phyloP scores from a whole-genome alignment of 108 stramenopile genomes.

The Fistulifera pelliculosa region DNA sequence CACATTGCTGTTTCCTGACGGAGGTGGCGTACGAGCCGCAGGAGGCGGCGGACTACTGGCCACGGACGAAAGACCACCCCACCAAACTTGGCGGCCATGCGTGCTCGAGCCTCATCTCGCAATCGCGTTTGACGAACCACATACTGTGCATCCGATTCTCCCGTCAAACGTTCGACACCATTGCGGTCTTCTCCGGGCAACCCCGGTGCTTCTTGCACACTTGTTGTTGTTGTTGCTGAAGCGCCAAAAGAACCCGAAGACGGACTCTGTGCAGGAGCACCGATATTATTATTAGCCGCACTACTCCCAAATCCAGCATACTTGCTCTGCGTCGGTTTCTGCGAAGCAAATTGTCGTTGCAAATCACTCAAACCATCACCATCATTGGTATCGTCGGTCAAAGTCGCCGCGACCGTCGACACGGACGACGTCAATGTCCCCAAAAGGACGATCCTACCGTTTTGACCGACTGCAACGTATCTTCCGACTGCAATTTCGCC shows the following conservation, averaged over 20 bases:
- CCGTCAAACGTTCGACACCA: constrained; percentile 77
- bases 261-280: neutral
- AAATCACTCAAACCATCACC: constrained; percentile 59
- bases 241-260: too few relatives aligned
- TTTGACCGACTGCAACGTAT: constrained; percentile 17
- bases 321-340: constrained; percentile 51
- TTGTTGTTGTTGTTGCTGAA: too few relatives aligned
- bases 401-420: constrained; percentile 35
- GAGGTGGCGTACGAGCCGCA: neutral
- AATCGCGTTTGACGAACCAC: constrained; percentile 80
- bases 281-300: neutral
- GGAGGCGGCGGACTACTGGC: constrained; percentile 1
- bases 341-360: constrained; percentile 58
- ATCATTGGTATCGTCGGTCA: constrained; percentile 52
- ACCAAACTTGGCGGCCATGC: constrained; percentile 86
- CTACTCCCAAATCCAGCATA: constrained; percentile 74
- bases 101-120: constrained; percentile 72
- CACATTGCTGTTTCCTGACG: constrained; percentile 7
- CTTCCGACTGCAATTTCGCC: constrained; percentile 22
- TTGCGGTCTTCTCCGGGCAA: constrained; percentile 77
- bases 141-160: constrained; percentile 88
- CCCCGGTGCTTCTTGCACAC: constrained; percentile 39
- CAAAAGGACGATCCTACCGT: constrained; percentile 34
- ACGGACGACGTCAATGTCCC: constrained; percentile 54
- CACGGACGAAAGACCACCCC: constrained; percentile 23